Evolutionary conservation across 768 basidiomycete species (phyloP).

Genomic region (Trametes cingulata): DNA sequence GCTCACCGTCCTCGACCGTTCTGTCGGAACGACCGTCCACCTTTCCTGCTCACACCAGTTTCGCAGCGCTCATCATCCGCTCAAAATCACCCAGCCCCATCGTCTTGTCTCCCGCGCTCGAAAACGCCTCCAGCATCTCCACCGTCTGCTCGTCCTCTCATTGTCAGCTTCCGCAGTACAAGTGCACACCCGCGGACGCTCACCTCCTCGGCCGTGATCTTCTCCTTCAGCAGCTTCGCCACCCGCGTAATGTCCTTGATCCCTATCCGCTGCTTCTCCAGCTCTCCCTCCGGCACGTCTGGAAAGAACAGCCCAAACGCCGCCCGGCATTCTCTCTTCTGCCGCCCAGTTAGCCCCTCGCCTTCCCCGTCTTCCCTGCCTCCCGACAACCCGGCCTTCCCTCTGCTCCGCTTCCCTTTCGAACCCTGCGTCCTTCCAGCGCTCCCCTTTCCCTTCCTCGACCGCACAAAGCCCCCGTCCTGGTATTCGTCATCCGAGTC

Average conservation of each 20-base stretch:
- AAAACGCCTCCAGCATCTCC: slow-evolving; percentile 81
- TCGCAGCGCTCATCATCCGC: slow-evolving; percentile 68
- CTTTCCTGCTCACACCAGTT: slow-evolving; percentile 42
- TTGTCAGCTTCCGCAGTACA: not conserved
- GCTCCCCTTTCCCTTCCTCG: slow-evolving; percentile 8
- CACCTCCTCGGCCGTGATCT: slow-evolving; percentile 75
- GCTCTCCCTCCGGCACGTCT: slow-evolving; percentile 42
- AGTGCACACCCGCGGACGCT: slow-evolving; percentile 23
- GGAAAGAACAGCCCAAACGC: slow-evolving; percentile 80
- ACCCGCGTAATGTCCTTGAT: slow-evolving; percentile 66
- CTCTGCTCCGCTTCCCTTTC: not conserved
- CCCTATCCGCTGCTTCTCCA: slow-evolving; percentile 56
- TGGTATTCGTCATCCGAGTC: slow-evolving; percentile 36
- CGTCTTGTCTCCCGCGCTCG: slow-evolving; percentile 66
- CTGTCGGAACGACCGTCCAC: no score
- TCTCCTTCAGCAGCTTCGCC: slow-evolving; percentile 66
- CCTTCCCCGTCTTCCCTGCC: not conserved
- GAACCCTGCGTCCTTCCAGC: slow-evolving; percentile 4
- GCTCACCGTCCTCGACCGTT: no score
- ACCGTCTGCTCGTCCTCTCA: slow-evolving; percentile 51
- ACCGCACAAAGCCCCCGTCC: slow-evolving; percentile 20
- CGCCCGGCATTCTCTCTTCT: slow-evolving; percentile 53
- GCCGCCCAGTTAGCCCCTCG: slow-evolving; percentile 46
- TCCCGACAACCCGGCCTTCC: not conserved
- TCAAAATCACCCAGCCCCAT: slow-evolving; percentile 71